Base-by-base conservation (phyloP, 2,329 filamentous ascomycete species). In the Chaetothyriales sp. region DNA sequence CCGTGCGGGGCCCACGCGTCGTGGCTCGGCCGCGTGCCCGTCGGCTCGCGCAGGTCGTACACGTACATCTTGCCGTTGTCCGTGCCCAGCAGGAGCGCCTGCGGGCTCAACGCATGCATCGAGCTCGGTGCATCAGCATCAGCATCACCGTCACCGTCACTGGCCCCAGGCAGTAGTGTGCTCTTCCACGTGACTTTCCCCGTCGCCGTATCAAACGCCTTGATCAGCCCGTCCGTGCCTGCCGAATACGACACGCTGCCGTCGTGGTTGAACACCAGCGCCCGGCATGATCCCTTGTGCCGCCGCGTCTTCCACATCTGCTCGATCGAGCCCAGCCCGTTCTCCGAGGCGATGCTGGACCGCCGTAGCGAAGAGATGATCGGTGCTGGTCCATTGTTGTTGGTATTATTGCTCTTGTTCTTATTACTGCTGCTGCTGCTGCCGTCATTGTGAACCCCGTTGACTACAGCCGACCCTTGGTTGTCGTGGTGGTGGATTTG, bases 251-350 rank as follows among this genome's bases (percentile, higher is more conserved):
- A 68, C 73, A 81, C 74, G 57, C 78, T 71, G 15, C 90, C 92
- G 64, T 95, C 89, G 51, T 79, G 68, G 57, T 80, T 83, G 68
- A 89, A 96, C 3, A 76, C 80, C 50, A 96, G 70, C 53, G 80
- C 82, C 49, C 92, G 78, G 64, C 90, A 96, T 73, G 88, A 95
- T 10, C 88, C 90, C 72, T 95, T 94, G 70, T 98, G 92, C 54
- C 92, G 77, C 59, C 81, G 76, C 4, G 92, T 96, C 60, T 79
- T 78, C 92, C 92, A 98, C 53, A 81, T 71, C 0, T 83, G 86
- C 59, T 89, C 84, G 55, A 96, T 84, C 51, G 82, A 79, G 44
- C 82, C 84, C 55, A 77, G 83, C 9, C 86, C 87, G 60, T 72
- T 75, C 59, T 73, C 72, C 20, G 71, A 72, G 28, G 63, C 64